Evolutionary conservation across 768 basidiomycete species (phyloP).

Genomic region (Hygrocybe coccinea): DNA sequence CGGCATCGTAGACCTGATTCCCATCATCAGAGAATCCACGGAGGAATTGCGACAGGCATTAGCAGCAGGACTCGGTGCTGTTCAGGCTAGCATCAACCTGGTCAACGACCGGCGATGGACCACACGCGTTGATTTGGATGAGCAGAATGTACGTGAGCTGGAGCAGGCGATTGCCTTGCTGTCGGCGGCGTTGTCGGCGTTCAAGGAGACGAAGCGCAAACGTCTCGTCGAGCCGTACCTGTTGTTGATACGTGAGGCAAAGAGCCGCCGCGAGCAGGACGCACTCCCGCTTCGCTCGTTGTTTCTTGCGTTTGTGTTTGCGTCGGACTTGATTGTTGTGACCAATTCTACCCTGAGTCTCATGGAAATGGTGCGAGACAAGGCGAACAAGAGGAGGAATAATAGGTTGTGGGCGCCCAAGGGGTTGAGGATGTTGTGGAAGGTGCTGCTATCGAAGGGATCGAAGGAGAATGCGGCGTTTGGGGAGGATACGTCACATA

Average conservation of each 20-base stretch:
- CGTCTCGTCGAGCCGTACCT: slow-evolving; percentile 39
- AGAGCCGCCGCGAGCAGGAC: slow-evolving; percentile 29
- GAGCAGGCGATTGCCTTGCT: slow-evolving; percentile 35
- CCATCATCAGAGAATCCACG: slow-evolving; percentile 37
- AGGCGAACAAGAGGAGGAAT: slow-evolving; percentile 34
- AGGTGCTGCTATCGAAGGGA: slow-evolving; percentile 19
- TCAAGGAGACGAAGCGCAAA: slow-evolving; percentile 33
- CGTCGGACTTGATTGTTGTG: slow-evolving; percentile 39
- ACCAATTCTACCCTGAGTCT: slow-evolving; percentile 33
- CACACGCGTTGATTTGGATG: slow-evolving; percentile 20
- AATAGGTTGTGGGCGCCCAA: slow-evolving; percentile 42
- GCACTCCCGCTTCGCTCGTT: slow-evolving; percentile 28
- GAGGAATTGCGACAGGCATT: slow-evolving; percentile 31
- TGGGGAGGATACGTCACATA: slow-evolving; percentile 15
- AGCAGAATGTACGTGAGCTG: slow-evolving; percentile 25
- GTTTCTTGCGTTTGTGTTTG: slow-evolving; percentile 44
- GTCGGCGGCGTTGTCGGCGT: slow-evolving; percentile 31
- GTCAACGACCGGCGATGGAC: slow-evolving; percentile 37
- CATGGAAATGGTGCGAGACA: slow-evolving; percentile 28
- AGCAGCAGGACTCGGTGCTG: slow-evolving; percentile 18
- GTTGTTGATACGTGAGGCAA: slow-evolving; percentile 34
- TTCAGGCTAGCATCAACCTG: slow-evolving; percentile 33
- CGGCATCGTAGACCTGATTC: slow-evolving; percentile 43
- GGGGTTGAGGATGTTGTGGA: slow-evolving; percentile 37
- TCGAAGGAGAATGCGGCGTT: slow-evolving; percentile 21